Conservation (phyloP, 2,329 filamentous ascomycete genomes). For the Grosmannia penicillata region DNA sequence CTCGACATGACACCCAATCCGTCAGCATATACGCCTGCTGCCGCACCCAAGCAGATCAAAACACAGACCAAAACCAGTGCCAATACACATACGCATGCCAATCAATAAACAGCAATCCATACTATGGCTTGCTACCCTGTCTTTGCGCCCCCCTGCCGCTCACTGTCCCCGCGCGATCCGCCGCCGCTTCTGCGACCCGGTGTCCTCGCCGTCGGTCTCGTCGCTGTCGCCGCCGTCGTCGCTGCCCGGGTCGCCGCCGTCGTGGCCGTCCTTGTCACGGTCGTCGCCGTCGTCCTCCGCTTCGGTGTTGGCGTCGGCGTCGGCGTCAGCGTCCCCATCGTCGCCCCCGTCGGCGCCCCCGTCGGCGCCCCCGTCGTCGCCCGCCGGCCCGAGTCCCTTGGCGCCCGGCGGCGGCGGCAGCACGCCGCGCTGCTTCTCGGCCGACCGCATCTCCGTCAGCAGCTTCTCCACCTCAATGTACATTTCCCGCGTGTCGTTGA, state of each 20-base stretch:
- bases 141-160: no score
- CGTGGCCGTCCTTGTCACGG: background rate
- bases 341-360: conserved; percentile 1
- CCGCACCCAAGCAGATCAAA: no score
- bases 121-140: no score
- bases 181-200: conserved; percentile 12
- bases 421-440: conserved; percentile 41
- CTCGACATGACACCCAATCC: no score
- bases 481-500: conserved; percentile 80
- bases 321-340: conserved; percentile 5
- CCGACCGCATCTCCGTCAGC: conserved; percentile 60
- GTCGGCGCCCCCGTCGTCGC: background rate
- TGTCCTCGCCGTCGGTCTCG: background rate
- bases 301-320: conserved; percentile 1
- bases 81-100: no score
- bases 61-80: no score
- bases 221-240: conserved; percentile 2
- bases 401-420: conserved; percentile 17
- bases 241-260: conserved; percentile 5
- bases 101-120: background rate
- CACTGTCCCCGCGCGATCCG: conserved; percentile 12
- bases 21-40: no score
- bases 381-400: conserved; percentile 5
- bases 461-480: conserved; percentile 73
- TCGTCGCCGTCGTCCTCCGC: background rate